These are phyloP conservation scores for Vanrija pseudolonga DNA, from an alignment of 1,284 basidiomycete genomes.

Conservation along the genomic window DNA sequence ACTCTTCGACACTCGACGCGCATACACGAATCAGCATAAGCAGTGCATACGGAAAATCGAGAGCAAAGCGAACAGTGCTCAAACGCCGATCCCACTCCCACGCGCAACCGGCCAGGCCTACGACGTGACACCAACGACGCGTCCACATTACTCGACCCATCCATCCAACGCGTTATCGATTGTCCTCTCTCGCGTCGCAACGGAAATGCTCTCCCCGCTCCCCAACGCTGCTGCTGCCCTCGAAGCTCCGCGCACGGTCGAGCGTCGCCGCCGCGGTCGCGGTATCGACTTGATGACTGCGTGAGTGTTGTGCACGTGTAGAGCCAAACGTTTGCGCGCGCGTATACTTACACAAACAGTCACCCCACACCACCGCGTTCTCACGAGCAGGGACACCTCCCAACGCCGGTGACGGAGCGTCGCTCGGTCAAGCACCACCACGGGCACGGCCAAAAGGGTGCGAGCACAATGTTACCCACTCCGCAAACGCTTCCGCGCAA, in stretches of 20 bases:
- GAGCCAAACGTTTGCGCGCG: constrained; percentile 6
- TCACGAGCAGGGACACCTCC: constrained; percentile 23
- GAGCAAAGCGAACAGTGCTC: too few species aligned
- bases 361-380: constrained; percentile 29
- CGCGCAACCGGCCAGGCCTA: too few species aligned
- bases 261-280: constrained; percentile 31
- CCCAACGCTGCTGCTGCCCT: background rate
- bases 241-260: constrained; percentile 26
- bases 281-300: constrained; percentile 29
- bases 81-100: too few species aligned
- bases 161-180: too few species aligned
- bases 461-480: constrained; percentile 47
- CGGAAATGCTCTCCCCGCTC: too few species aligned
- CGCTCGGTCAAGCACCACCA: constrained; percentile 19
- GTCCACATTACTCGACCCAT: too few species aligned
- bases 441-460: constrained; percentile 1
- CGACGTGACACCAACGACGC: too few species aligned
- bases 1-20: too few species aligned
- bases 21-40: too few species aligned
- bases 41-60: too few species aligned
- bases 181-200: too few species aligned
- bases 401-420: constrained; percentile 39
- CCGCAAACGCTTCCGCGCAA: constrained; percentile 56
- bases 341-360: constrained; percentile 9
- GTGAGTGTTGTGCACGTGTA: constrained; percentile 5